Base-by-base conservation (phyloP, 2,329 filamentous ascomycete genomes). In the Diaporthe ampelina region DNA sequence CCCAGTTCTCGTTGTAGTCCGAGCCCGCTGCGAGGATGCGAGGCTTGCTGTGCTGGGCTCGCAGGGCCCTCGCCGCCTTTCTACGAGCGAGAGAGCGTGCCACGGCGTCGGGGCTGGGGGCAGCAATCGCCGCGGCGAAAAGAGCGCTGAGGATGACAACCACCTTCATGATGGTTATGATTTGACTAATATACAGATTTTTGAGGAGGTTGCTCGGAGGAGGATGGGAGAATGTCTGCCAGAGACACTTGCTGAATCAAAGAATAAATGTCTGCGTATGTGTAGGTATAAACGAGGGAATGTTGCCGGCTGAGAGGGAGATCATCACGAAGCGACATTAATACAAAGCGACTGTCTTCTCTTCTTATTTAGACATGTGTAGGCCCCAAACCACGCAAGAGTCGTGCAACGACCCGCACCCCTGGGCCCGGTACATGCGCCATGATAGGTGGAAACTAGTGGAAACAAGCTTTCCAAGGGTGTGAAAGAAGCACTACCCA, bases 81-180 rank as follows among this genome's bases (percentile, higher is more conserved):
- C 69, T 57, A n/a, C 69, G 69, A 52, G 69, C 69, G 37, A 73
- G 50, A 9, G 61, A 73, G 32, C 71, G 54, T 19, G 65, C 65
- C 19, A 69, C 89, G 0, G 94, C 92, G 78, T 92, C 91, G 6
- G 94, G 94, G 0, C 96, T 97, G 80, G 72, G 67, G 37, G 72
- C 67, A 24, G 72, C 72, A 26, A 71, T 50, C 35, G 67, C 67
- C 37, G 50, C 37, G 67, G 72, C 67, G 21, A 61, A 32, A 3
- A 71, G 57, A 43, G 57, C 45, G n/a, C 57, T 71, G 67, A 74
- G 35, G 15, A 71, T 10, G 57, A 70, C 57, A 5, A 40, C 35
- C 15, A 58, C 15, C 57, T 65, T 74, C 72, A 74, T 74, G 10
- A 15, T 71, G 58, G 4, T 21, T 6, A 32, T 3, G n/a, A 19